Base-by-base conservation (phyloP, 208 protist genomes). In the Angomonas deanei region DNA sequence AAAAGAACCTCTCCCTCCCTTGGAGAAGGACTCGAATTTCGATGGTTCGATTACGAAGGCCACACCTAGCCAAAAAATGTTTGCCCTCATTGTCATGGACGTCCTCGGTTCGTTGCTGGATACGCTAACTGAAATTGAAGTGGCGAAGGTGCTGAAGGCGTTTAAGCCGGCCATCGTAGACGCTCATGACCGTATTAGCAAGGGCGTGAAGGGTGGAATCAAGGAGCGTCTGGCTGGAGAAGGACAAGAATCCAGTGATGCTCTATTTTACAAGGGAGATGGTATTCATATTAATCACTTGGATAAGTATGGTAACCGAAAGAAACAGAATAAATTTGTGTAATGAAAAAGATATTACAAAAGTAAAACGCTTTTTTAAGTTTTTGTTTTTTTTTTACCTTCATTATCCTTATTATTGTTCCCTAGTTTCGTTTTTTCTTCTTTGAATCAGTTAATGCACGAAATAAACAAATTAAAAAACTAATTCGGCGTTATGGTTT, bases 251-350 rank as follows among this genome's bases (percentile, higher is more conserved):
- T 50, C 30, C 13, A 52, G 24, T 24, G 49, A 72, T 24, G 55
- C 64, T 26, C 28, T 58, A 46, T 31, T 69, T 36, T 27, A 47
- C 24, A 63, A 66, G 33, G 83, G 78, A 39, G 70, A 72, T 34
- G 86, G 82, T 36, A 90, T 90, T 72, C 68, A 79, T 13, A 87
- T 88, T 68, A 76, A 80, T 23, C 82, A 93, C 55, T 52, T 93
- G 61, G 86, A 93, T 56, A 85, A 84, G 26, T 72, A 86, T 23
- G 83, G 86, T 13, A 61, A 64, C 27, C 64, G 83, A 39, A 90
- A 86, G 39, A 66, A 75, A 46, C 47, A 58, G 13, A 46, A 67
- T 13, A 53, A 82, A 26, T 72, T 55, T 32, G 63, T 42, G 1
- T 76, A 57, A 64, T 47, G 38, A n/a, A n/a, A 21, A 4, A 50